These are phyloP conservation scores for Turnera subulata DNA, from an alignment of 345 rosid species.

Conservation along the genomic window DNA sequence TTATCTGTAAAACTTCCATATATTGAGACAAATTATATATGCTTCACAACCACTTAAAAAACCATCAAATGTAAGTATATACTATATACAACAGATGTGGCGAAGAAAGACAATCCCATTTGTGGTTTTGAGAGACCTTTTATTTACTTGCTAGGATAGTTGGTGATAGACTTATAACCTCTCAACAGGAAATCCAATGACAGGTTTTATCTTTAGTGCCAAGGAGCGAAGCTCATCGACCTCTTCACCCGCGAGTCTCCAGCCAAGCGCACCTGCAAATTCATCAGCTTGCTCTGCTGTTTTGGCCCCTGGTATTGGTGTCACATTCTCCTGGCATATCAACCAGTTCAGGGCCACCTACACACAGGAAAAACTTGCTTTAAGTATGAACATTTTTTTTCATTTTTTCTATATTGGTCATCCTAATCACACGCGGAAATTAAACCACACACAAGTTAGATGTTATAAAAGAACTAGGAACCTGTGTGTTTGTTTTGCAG, in stretches of 20 bases:
- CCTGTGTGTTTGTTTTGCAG: slow-evolving; percentile 80
- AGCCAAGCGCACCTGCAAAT: slow-evolving; percentile 79
- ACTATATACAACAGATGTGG: too few relatives aligned
- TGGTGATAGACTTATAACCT: too few relatives aligned
- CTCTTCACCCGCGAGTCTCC: slow-evolving; percentile 67
- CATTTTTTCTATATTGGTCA: too few relatives aligned
- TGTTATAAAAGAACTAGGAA: slow-evolving; percentile 12
- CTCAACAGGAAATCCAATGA: slow-evolving; percentile 75
- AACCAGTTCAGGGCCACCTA: slow-evolving; percentile 93
- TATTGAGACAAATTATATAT: too few relatives aligned
- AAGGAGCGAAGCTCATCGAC: slow-evolving; percentile 68
- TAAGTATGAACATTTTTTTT: background rate
- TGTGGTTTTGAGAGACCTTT: too few relatives aligned
- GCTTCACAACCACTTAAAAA: too few relatives aligned
- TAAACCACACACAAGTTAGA: background rate
- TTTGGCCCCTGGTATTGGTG: slow-evolving; percentile 97
- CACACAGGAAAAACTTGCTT: slow-evolving; percentile 6
- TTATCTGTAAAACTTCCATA: too few relatives aligned
- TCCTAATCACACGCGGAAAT: slow-evolving; percentile 3
- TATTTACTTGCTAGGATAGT: too few relatives aligned
- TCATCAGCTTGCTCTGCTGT: slow-evolving; percentile 72
- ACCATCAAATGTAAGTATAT: too few relatives aligned
- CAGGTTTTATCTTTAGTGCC: slow-evolving; percentile 58
- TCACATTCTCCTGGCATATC: slow-evolving; percentile 79
- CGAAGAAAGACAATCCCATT: too few relatives aligned